phyloP scores from a whole-genome alignment of 768 basidiomycete species.

The Xerocomellus intermedius region DNA sequence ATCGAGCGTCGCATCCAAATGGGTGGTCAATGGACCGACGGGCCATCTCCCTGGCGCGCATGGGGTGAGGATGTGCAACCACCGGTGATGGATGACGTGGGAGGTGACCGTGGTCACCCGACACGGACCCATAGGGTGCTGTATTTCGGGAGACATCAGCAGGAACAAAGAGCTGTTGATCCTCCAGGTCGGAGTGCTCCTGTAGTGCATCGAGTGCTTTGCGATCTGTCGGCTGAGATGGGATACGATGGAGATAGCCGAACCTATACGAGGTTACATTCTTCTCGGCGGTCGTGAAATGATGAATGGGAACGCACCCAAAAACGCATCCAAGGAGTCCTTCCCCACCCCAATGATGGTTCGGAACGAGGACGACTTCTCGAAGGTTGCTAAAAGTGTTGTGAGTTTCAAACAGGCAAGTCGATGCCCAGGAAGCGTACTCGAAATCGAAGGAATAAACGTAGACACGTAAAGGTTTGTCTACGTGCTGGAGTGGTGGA shows the following conservation, averaged over 20 bases:
- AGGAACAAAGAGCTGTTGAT: conserved; percentile 70
- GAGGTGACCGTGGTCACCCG: conserved; percentile 7
- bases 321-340: conserved; percentile 95
- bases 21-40: conserved; percentile 15
- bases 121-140: not conserved
- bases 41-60: conserved; percentile 17
- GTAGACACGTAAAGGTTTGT: conserved; percentile 90
- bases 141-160: conserved; percentile 45
- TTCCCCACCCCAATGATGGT: conserved; percentile 96
- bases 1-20: conserved; percentile 16
- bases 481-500: conserved; percentile 66
- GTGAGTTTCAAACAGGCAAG: conserved; percentile 8
- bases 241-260: conserved; percentile 91
- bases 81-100: conserved; percentile 12
- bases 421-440: conserved; percentile 45
- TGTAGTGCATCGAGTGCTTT: conserved; percentile 55
- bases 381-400: conserved; percentile 65
- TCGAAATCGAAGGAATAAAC: conserved; percentile 98
- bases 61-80: conserved; percentile 33
- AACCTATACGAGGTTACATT: conserved; percentile 48
- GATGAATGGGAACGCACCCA: conserved; percentile 54
- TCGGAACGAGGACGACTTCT: conserved; percentile 93
- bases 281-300: not conserved
- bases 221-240: conserved; percentile 64
- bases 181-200: conserved; percentile 54